Evolutionary conservation across 129 eudicot genomes (phyloP).

Genomic region (Scalesia atractyloides): DNA sequence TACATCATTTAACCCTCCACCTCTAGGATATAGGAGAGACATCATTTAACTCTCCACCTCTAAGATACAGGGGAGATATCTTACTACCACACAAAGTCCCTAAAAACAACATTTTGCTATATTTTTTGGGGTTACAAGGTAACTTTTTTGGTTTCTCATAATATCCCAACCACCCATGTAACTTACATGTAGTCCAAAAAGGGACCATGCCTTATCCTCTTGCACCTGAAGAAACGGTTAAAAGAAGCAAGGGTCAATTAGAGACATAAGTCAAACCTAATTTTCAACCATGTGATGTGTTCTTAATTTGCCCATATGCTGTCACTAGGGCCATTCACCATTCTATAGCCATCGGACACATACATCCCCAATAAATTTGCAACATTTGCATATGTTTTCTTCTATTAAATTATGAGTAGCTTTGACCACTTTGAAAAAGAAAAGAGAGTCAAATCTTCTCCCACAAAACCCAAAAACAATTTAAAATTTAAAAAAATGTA

Average conservation of each 20-base stretch:
- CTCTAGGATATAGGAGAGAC: no score
- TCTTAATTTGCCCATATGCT: slow-evolving; percentile 33
- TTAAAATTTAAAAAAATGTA: not conserved
- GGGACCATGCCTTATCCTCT: slow-evolving; percentile 41
- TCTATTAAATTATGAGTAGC: not conserved
- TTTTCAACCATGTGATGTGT: slow-evolving; percentile 42
- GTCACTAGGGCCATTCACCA: slow-evolving; percentile 29
- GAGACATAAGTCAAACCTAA: slow-evolving; percentile 41
- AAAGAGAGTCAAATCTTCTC: not conserved
- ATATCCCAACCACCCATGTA: slow-evolving; percentile 30
- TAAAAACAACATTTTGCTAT: no score
- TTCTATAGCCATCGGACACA: slow-evolving; percentile 16
- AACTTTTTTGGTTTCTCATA: slow-evolving; percentile 12
- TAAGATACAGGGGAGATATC: no score
- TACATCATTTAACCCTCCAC: no score
- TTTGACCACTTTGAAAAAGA: slow-evolving; percentile 17
- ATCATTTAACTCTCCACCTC: no score
- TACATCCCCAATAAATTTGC: slow-evolving; percentile 20
- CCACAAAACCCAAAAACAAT: not conserved
- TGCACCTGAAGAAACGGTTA: slow-evolving; percentile 23
- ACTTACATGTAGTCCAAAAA: slow-evolving; percentile 29
- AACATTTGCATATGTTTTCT: not conserved
- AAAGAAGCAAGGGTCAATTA: slow-evolving; percentile 33
- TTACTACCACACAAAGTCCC: no score
- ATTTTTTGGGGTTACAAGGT: no score